Evolutionary conservation across 805 yeast species (phyloP), one percentile per base, ranked within the genome.

Genomic region (Starmerella lactis-condensi): DNA sequence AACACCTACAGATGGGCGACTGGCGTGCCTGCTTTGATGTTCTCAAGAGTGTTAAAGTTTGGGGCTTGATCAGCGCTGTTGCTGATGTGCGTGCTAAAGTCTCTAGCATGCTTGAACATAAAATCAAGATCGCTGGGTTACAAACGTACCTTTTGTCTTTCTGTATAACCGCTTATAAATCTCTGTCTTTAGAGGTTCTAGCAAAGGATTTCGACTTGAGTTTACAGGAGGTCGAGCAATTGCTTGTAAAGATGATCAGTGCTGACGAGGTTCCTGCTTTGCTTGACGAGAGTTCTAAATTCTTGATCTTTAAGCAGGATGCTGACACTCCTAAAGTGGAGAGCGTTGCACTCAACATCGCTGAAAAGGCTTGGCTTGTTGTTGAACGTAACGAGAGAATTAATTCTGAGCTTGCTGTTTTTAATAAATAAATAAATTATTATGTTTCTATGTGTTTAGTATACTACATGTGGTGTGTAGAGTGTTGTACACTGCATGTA

Each of bases 141-240:
- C 72, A 93, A 58, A 79, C 95, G n/a, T 89, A 77, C 55, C 62
- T 89, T 41, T 77, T 81, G 64, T 73, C 77, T 41, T 82, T 75
- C 61, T 78, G 77, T 51, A 56, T 72, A 21, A 33, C 33, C 30
- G 72, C 71, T 46, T 82, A 74, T 59, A 61, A 73, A 38, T 75
- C 76, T 41, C 65, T 85, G 34, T 73, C 93, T 3, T 54, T 82
- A 30, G 53, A 61, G 12, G 69, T 69, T 43, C 61, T 89, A 46
- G 60, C 81, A 15, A 51, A 60, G 30, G 62, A 70, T 39, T 89
- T 85, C 52, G 73, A 71, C 44, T 58, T 85, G 30, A 52, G 66
- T 11, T 62, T 57, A 38, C 60, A 58, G 10, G 60, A 61, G 34
- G 75, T 82, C 30, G 54, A 62, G 28, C 68, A 74, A 22, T 64